phyloP scores from a whole-genome alignment of 305 asterid species.

The Fraxinus dipetala region DNA sequence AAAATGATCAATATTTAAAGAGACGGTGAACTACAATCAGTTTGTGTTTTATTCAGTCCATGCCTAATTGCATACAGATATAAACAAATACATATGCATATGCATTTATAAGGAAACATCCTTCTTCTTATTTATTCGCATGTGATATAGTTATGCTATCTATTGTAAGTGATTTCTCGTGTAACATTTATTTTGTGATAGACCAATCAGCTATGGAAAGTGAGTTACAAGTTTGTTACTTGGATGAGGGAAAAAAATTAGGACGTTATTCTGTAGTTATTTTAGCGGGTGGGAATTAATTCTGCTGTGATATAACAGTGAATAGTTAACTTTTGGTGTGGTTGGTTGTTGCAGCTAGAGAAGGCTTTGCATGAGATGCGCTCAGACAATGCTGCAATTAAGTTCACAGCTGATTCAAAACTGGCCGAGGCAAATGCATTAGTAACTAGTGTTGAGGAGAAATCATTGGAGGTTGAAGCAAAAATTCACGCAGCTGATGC shows the following conservation, averaged over 20 bases:
- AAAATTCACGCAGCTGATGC: conserved; percentile 80
- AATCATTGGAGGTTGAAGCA: conserved; percentile 87
- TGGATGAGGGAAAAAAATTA: not conserved
- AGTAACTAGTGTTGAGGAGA: conserved; percentile 75
- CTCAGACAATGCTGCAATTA: conserved; percentile 78
- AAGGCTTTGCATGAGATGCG: conserved; percentile 91
- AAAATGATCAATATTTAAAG: not conserved
- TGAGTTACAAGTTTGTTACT: conserved; percentile 2
- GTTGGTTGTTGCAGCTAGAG: conserved; percentile 70
- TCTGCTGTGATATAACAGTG: conserved; percentile 13
- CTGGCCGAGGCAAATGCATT: conserved; percentile 84
- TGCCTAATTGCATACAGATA: not conserved
- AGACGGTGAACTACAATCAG: not conserved
- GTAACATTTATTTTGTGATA: not conserved
- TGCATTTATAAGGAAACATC: not conserved
- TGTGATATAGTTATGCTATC: not conserved
- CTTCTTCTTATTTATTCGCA: not conserved
- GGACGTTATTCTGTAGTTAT: not conserved
- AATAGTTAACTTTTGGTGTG: conserved; percentile 21
- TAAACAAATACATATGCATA: not conserved
- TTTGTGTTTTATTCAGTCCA: not conserved
- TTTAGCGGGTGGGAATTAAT: conserved; percentile 1
- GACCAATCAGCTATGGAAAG: not conserved
- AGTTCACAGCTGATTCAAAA: conserved; percentile 89
- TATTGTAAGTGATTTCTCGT: not conserved